Evolutionary conservation across 2,329 filamentous ascomycete genomes (phyloP).

Genomic region (Pleurostoma richardsiae): DNA sequence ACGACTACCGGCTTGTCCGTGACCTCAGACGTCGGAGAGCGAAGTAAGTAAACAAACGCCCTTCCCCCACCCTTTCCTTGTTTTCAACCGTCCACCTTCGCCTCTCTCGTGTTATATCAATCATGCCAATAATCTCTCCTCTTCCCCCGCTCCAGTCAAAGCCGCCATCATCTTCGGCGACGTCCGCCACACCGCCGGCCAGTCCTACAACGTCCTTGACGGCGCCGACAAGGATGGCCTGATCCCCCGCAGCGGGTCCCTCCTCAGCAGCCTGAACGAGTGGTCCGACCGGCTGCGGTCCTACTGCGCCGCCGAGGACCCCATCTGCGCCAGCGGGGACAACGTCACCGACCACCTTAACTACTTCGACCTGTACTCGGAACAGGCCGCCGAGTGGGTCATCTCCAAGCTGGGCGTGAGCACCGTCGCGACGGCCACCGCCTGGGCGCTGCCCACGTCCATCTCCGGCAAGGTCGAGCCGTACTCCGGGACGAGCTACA

Average conservation of each 20-base stretch:
- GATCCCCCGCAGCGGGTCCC: slow-evolving; percentile 16
- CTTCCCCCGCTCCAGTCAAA: background rate
- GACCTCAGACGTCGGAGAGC: background rate
- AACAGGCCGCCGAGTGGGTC: slow-evolving; percentile 13
- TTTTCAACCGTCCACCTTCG: too few relatives aligned
- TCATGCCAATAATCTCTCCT: background rate
- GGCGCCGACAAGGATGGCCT: slow-evolving; percentile 4
- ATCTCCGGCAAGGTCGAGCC: background rate
- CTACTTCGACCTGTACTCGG: slow-evolving; percentile 27
- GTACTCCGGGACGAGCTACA: background rate
- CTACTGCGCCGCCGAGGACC: slow-evolving; percentile 30
- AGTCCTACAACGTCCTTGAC: slow-evolving; percentile 7
- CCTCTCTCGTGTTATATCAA: too few relatives aligned
- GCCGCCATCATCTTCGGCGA: slow-evolving; percentile 6
- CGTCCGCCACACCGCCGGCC: slow-evolving; percentile 6
- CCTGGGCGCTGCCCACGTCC: background rate
- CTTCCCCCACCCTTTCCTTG: too few relatives aligned
- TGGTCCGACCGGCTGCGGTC: slow-evolving; percentile 20
- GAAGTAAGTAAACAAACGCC: background rate
- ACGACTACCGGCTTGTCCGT: background rate
- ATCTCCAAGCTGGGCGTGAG: slow-evolving; percentile 1
- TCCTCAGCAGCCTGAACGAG: slow-evolving; percentile 19
- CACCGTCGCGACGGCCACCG: background rate
- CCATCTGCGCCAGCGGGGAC: slow-evolving; percentile 30
- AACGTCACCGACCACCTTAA: slow-evolving; percentile 25